Evolutionary conservation across 1,284 basidiomycete genomes (phyloP), one percentile per base, ranked within the genome.

Genomic region (Leucoagaricus sp.): DNA sequence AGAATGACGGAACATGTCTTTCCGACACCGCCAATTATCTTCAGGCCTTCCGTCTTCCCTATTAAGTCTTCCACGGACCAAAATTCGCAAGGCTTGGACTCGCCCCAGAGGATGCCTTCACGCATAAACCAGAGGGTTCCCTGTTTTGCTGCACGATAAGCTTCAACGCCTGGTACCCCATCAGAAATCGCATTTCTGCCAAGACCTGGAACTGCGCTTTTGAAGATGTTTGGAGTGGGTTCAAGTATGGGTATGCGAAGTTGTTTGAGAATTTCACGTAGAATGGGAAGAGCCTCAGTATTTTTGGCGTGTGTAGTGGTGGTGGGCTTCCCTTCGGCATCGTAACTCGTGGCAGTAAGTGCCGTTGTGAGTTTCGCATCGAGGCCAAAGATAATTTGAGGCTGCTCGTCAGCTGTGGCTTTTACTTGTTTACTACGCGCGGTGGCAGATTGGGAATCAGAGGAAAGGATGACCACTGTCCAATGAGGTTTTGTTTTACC

Each of bases 41-140:
- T 73, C 52, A 91, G 71, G n/a, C 83, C 86, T 25, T 83, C 81
- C 19, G 67, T 65, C 55, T 72, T 77, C 38, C 68, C 67, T 2
- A 80, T 67, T 8, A 90, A 67, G 62, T 87, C 82, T 45, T 78
- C 74, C n/a, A 88, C 70, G 4, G 84, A 71, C 83, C 87, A 91
- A 66, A 88, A 91, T 64, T 87, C 85, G 65, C 85, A 87, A 2
- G 88, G 87, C 61, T 86, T 86, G 62, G 79, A 79, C 64, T 86
- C 85, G 41, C 88, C 87, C 82, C 86, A 88, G 6, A 91, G 74
- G 7, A 91, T 77, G 12, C 89, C 89, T 28, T 75, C 71, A 29
- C 76, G 69, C 49, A 87, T 74, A 74, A 91, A 91, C 86, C 87
- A 90, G 29, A 91, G 71, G 44, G 78, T 86, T 1, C 87, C 88